Evolutionary conservation across 2,329 filamentous ascomycete species (phyloP), one percentile per base, ranked within the genome.

Genomic region (Penicillium sp.): DNA sequence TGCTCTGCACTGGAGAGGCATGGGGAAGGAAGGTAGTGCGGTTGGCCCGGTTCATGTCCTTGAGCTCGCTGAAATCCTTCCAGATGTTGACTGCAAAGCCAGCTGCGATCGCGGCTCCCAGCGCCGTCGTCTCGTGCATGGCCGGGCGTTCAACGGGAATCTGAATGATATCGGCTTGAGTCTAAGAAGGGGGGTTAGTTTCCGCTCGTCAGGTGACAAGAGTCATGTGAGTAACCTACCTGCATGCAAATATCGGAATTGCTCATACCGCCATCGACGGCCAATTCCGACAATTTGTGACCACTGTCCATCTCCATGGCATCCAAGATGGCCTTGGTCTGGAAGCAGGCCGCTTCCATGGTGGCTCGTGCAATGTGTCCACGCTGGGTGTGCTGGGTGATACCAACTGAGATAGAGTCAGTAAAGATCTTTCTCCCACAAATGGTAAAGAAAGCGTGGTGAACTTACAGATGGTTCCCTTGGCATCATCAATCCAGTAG

Each of bases 401-500:
- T 84, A 42, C 53, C 55, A 46, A 45, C 21, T 3, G 2, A 35
- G n/a, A 13, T 28, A n/a, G n/a, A n/a, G n/a, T n/a, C n/a, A n/a
- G n/a, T n/a, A n/a, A n/a, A n/a, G n/a, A n/a, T n/a, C n/a, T n/a
- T n/a, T n/a, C n/a, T n/a, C n/a, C n/a, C n/a, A n/a, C n/a, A n/a
- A n/a, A n/a, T n/a, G n/a, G n/a, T n/a, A n/a, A n/a, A n/a, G n/a
- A 22, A 45, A 12, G 28, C 2, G 43, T n/a, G 19, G 22, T 24
- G 17, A 6, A 73, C 78, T 71, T 73, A 83, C 79, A 90, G 48
- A 93, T 81, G 5, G 89, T 95, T 52, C 89, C 89, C 67, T 89
- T 85, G 19, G 88, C 88, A 70, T 94, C 87, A 64, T 95, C 88
- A 53, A 95, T 91, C 89, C 89, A 95, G 69, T 95, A 95, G 0